Evolutionary conservation across 1,284 basidiomycete genomes (phyloP), one percentile per base, ranked within the genome.

Genomic region (Clitocybe nebularis): DNA sequence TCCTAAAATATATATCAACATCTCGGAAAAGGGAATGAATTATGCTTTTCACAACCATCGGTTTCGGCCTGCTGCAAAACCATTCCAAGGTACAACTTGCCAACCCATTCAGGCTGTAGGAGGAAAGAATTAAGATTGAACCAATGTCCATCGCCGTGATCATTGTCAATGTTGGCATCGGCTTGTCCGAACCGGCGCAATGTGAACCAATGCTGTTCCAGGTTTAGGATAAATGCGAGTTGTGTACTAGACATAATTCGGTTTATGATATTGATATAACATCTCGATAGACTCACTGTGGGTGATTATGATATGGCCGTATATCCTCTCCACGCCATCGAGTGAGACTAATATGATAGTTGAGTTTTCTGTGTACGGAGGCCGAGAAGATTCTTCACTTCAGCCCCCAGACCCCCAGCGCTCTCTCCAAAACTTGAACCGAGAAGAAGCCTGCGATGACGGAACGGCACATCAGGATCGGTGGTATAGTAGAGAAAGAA

Each of bases 121-220:
- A 84, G 69, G 57, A 79, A 86, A 6, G 90, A 93, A 60, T 96
- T 91, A 17, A 97, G 73, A 62, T 95, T 93, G 69, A 91, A 96
- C 90, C 92, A 96, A 56, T 84, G 82, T 2, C 79, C 77, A 26
- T 71, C 63, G 10, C 70, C 82, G 34, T 62, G 67, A 56, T 81
- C 74, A 11, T 51, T 51, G 16, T 68, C 64, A 13, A 65, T 55
- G 40, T 69, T 58, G 3, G 72, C 48, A 1, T 67, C 51, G 39
- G 72, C 66, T 50, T 63, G 58, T 34, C 87, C 90, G 57, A 94
- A 95, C 16, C 89, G 80, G 26, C 92, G 83, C 16, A 95, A 71
- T 1, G 89, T 82, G 60, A 89, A 89, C 93, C 93, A 96, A 59
- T 95, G 93, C 41, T 87, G 81, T 28, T 84, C 71, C 38, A 87